Evolutionary conservation across 352 stramenopile genomes (phyloP), one percentile per base, ranked within the genome.

Genomic region (Phytophthora brassicae): DNA sequence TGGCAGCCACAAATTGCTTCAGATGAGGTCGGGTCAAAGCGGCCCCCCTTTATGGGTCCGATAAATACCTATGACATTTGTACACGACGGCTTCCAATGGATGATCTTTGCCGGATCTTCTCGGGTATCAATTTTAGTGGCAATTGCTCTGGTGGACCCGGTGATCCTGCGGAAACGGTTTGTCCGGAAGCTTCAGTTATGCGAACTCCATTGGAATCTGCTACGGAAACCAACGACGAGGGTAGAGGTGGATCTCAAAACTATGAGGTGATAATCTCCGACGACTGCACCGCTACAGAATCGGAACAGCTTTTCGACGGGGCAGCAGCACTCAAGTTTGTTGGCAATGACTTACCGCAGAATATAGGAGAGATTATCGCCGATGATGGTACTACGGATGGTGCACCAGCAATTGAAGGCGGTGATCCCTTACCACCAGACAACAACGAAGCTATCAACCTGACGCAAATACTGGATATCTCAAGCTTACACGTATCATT

Each of bases 11-110:
- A 33, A 35, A 29, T 22, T 7, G 35, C 16, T 23, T 7, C 12
- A 16, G 41, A 24, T 17, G 12, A 29, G 14, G 26, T 1, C n/a
- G 16, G 24, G 2, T 45, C 11, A 1, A 71, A 65, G 2, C 47
- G 38, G 7, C 35, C 33, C 16, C 29, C 41, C 4, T 77, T 77
- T 56, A 47, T 77, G 16, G 72, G 68, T 6, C 68, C 72, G n/a
- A 39, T 80, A 24, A 45, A 65, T 50, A 54, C 29, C 14, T 75
- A 80, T 28, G 53, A 77, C 13, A 3, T 19, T 3, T 51, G 44
- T 14, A 46, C 35, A 6, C 22, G 45, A 22, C 65, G 68, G 13
- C 36, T 77, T 23, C 45, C 51, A 23, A 5, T 66, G 9, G 68
- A 72, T n/a, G 41, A 53, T 13, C 61, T 80, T 4, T 68, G 68